Evolutionary conservation across 208 protist genomes (phyloP).

Genomic region (Trichomonas tenax): DNA sequence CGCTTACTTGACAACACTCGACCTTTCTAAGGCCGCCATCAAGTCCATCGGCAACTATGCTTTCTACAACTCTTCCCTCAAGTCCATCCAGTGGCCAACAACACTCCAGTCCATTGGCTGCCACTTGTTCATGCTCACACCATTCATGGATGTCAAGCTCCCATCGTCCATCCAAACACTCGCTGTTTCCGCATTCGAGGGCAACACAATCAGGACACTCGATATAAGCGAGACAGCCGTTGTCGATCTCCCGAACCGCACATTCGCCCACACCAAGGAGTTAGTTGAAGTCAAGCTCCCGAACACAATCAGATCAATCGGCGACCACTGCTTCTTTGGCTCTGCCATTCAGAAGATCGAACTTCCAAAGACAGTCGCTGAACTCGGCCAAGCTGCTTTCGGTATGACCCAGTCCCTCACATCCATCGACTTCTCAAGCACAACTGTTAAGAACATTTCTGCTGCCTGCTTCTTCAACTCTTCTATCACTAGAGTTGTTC

Average conservation of each 20-base stretch:
- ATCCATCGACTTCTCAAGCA: neutral
- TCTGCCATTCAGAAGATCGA: neutral
- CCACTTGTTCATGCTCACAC: neutral
- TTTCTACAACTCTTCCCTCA: neutral
- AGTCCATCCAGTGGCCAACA: neutral
- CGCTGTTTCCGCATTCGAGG: neutral
- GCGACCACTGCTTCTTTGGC: neutral
- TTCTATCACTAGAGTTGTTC: neutral
- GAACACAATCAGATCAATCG: neutral
- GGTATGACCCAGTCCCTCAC: neutral
- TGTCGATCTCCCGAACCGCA: neutral
- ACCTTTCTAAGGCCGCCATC: neutral
- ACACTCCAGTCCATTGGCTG: neutral
- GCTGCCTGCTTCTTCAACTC: neutral
- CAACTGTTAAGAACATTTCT: neutral
- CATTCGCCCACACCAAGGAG: neutral
- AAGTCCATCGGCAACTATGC: neutral
- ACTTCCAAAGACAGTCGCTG: neutral
- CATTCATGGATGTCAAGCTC: neutral
- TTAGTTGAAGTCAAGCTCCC: neutral
- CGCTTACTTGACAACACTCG: neutral
- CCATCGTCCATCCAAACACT: neutral
- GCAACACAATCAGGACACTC: neutral
- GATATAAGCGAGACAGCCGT: neutral
- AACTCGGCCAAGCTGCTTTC: neutral